phyloP scores from a whole-genome alignment of 177 flowering plant species.

The Vitis hybrid region DNA sequence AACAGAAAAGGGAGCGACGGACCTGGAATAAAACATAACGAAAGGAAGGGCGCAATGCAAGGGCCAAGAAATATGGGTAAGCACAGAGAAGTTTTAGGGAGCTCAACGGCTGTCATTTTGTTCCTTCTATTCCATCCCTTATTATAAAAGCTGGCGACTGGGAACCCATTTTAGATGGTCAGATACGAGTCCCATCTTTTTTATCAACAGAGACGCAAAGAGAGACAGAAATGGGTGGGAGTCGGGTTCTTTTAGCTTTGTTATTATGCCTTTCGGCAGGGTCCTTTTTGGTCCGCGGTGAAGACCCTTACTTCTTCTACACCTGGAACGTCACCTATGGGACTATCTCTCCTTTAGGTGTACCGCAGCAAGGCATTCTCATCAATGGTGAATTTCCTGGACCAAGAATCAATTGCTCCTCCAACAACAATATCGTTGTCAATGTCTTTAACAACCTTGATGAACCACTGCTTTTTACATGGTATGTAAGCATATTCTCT shows the following conservation, averaged over 20 bases:
- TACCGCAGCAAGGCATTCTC: constrained; percentile 55
- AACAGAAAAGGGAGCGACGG: not conserved
- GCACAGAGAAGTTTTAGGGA: constrained; percentile 1
- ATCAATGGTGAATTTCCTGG: constrained; percentile 63
- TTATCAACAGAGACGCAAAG: too few species aligned
- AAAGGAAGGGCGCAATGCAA: constrained; percentile 12
- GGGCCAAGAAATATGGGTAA: not conserved
- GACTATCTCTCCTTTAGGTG: constrained; percentile 49
- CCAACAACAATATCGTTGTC: constrained; percentile 57
- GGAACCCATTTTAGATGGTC: not conserved
- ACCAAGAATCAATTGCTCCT: constrained; percentile 55
- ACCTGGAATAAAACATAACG: not conserved
- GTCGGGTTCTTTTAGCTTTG: constrained; percentile 12
- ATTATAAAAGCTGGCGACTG: too few species aligned
- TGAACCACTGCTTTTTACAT: constrained; percentile 54
- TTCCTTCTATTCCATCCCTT: too few species aligned
- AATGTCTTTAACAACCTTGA: constrained; percentile 57
- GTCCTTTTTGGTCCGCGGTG: constrained; percentile 18
- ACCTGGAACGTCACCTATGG: constrained; percentile 59
- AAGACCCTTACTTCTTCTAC: constrained; percentile 48
- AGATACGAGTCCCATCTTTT: too few species aligned
- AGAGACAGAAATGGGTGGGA: constrained; percentile 3
- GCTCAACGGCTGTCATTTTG: constrained; percentile 4
- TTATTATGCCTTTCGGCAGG: constrained; percentile 20
- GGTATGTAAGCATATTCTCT: constrained; percentile 19